These are phyloP conservation scores for Lepidium campestre DNA, from an alignment of 441 rosid species.

Conservation along the genomic window DNA sequence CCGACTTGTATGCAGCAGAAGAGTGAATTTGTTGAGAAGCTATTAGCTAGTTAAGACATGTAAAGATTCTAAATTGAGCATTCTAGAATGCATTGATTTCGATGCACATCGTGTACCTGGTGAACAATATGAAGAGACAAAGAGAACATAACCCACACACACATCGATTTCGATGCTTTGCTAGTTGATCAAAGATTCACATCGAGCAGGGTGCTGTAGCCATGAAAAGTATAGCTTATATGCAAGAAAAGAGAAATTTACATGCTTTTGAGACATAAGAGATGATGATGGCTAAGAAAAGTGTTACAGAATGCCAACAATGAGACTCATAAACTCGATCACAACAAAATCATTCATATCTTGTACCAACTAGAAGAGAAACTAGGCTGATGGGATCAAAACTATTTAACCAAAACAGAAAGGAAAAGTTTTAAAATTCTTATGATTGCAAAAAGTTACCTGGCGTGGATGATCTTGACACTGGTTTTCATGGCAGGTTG, in stretches of 20 bases:
- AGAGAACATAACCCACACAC: not conserved
- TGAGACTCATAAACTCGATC: not conserved
- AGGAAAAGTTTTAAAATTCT: not conserved
- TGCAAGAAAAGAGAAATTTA: not conserved
- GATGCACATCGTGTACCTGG: not conserved
- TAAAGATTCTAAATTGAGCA: not conserved
- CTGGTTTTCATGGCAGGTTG: slow-evolving; percentile 40
- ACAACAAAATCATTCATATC: not conserved
- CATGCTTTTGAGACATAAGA: not conserved
- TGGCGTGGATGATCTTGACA: slow-evolving; percentile 22
- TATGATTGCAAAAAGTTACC: not conserved
- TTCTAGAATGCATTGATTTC: no score
- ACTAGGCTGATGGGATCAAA: not conserved
- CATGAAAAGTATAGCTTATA: not conserved
- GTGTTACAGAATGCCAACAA: not conserved
- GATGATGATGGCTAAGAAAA: not conserved
- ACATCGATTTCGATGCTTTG: not conserved
- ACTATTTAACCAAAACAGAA: not conserved
- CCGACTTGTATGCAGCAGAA: not conserved
- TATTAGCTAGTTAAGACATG: not conserved
- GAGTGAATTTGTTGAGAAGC: not conserved
- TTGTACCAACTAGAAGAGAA: not conserved
- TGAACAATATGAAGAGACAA: not conserved
- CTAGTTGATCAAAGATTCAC: not conserved
- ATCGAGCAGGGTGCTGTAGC: not conserved